phyloP scores from a whole-genome alignment of 345 rosid species.

The Toxicodendron radicans region DNA sequence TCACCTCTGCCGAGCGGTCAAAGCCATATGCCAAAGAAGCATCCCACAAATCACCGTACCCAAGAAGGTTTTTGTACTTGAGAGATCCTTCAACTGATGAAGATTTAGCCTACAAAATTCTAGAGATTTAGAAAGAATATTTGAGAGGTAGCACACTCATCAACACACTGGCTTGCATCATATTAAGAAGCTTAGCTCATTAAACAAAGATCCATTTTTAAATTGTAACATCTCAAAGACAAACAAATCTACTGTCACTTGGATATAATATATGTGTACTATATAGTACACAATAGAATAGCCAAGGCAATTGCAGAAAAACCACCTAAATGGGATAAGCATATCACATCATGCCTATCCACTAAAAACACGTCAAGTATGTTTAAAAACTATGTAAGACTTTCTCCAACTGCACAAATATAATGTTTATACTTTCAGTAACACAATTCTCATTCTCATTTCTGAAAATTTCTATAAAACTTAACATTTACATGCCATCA shows the following conservation, averaged over 20 bases:
- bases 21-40: constrained; percentile 74
- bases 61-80: constrained; percentile 80
- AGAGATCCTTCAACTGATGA: constrained; percentile 79
- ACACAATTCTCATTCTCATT: neutral
- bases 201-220: neutral
- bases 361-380: too few relatives aligned
- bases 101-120: constrained; percentile 67
- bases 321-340: too few relatives aligned
- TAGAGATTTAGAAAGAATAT: constrained; percentile 20
- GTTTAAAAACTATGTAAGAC: too few relatives aligned
- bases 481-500: constrained; percentile 9
- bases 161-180: neutral
- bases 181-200: neutral
- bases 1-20: constrained; percentile 78
- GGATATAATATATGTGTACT: neutral
- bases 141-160: neutral
- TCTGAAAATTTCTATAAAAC: constrained; percentile 5
- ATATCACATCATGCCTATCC: too few relatives aligned
- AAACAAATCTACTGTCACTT: neutral
- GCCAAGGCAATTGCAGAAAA: neutral
- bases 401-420: too few relatives aligned
- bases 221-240: neutral
- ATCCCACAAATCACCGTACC: constrained; percentile 95
- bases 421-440: neutral
- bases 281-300: neutral